Base-by-base conservation (phyloP, 495 filamentous ascomycete species). In the Aspergillus nanangensis region DNA sequence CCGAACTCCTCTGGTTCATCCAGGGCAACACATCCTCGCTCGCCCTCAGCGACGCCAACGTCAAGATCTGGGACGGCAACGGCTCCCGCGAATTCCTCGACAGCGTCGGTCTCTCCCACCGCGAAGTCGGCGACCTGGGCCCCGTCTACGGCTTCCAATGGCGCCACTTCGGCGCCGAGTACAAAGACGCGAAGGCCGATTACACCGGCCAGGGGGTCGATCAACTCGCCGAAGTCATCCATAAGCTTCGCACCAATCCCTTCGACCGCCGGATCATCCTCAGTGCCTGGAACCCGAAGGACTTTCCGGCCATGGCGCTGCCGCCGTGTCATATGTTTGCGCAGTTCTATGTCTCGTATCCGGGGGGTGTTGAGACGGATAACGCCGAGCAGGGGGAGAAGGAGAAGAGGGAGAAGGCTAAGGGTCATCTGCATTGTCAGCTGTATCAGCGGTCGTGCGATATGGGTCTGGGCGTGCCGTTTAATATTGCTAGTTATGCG, bases 241-340 rank as follows among this genome's bases (percentile, higher is more conserved):
- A 87, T 45, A 95, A 92, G 66, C 70, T 97, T 17, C 80, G 77
- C 53, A 76, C 81, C 3, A 86, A 80, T 52, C 93, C 93, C 0
- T 94, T 87, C 58, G 93, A 97, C 59, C 78, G 93, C 1, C 69
- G 93, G 21, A 87, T 98, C 50, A 87, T 98, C 50, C 74, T 98
- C 45, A 83, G 74, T 44, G 93, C 93, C 1, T 98, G 93, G 93
- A 97, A 97, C 60, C 89, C 89, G 3, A 77, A 78, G 4, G 93
- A 96, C 62, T 55, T 98, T 55, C 67, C 66, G 37, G 82, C 87
- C 64, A 98, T 97, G 93, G 93, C 90, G 2, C 75, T 98, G 15
- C 93, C 93, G 51, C 93, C 94, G 3, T 98, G 93, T 60, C 93
- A 97, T 64, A 95, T 98, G 93, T 96, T 98, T 69, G 92, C 92